Evolutionary conservation across 768 basidiomycete species (phyloP), one percentile per base, ranked within the genome.

Genomic region (Lentinus tigrinus): DNA sequence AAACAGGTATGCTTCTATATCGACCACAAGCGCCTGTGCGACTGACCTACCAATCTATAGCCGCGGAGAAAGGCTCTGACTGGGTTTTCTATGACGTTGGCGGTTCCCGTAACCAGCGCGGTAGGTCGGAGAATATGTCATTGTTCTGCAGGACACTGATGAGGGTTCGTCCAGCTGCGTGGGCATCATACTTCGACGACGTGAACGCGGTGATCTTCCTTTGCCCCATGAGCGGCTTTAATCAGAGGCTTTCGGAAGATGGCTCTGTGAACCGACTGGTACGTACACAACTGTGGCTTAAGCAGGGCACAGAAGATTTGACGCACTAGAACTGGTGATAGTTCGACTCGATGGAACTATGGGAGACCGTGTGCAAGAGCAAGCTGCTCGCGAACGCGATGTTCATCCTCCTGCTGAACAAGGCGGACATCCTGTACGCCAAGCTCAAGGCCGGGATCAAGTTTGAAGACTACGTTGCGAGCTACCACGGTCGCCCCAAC

Each of bases 61-160:
- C 64, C 17, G 56, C 39, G 14, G 61, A 62, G 39, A 62, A 68
- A 23, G 39, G 56, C 4, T 70, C 74, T 1, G 68, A 79, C 16
- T 87, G 85, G 84, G 75, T 79, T 1, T 78, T 87, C 43, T 86
- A 85, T 63, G 85, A 88, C 59, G 81, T 87, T 17, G 83, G 85
- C 21, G 86, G 85, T 0, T 77, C 78, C 53, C 73, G 79, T 34
- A 76, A 75, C 58, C 81, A 85, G 65, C 70, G 83, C 70, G 80
- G 83, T 82, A 62, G 54, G 72, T 51, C 38, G n/a, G 39, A 31
- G 31, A 37, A 9, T 50, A 1, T n/a, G 23, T 24, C 26, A 8
- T 17, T 10, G 19, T 19, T 8, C 4, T 8, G n/a, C 26, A 16
- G 4, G 11, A 21, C 47, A 23, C 50, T 52, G 9, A 47, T 28